Base-by-base conservation (phyloP, 495 filamentous ascomycete species). In the Penicillium maclennaniae region DNA sequence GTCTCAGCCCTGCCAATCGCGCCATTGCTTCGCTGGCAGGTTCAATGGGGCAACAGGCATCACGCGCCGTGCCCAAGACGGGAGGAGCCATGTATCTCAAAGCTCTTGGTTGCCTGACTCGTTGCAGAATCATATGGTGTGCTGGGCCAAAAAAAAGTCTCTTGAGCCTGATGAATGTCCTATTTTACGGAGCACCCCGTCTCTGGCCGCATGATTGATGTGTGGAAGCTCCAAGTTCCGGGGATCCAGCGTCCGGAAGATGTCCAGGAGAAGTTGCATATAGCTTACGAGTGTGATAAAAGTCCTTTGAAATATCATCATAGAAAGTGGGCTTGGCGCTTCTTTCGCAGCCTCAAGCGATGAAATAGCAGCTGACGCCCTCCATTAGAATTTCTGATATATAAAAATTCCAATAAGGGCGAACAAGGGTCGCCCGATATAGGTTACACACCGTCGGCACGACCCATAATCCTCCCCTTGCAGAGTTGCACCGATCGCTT, bases 371-470 rank as follows among this genome's bases (percentile, higher is more conserved):
- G 51, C 34, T 42, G 34, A 38, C 31, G 27, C 7, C 10, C 25
- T 46, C 26, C 14, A 48, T 43, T 45, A 8, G 47, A 46, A n/a
- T 41, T 4, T 49, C n/a, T 23, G 47, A 49, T 19, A 49, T 34
- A 47, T 36, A 51, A 47, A 46, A 54, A 50, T 42, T 17, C 17
- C 17, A 39, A 54, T 43, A 42, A 19, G 27, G 42, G 43, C 56
- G 19, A 46, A 21, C 3, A 50, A 28, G 34, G 9, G 39, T 43
- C 49, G 37, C 31, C 37, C 19, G 38, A 8, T 34, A 43, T 12
- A 25, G 47, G 51, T 55, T 43, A 34, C 31, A 47, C 51, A 55
- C 56, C 48, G 26, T 51, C 40, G 52, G 44, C 42, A 34, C 52
- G 52, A 55, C 53, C 44, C 38, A 50, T 49, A 19, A 7, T 23